These are phyloP conservation scores for Paraleonurus japonicus DNA, from an alignment of 257 asterid species.

Conservation along the genomic window DNA sequence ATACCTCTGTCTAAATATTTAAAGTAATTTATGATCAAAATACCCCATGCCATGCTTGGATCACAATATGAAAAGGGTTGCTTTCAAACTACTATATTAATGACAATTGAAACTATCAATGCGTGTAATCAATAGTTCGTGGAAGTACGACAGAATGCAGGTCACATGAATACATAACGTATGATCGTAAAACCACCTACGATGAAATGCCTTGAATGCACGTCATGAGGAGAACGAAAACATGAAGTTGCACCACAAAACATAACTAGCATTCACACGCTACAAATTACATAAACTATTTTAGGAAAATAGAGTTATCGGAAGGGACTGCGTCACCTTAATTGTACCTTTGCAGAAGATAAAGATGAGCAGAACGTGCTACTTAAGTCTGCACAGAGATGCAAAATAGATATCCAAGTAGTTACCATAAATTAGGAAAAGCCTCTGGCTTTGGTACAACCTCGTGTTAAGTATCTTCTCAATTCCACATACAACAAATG, in stretches of 20 bases:
- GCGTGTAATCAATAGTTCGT: not conserved
- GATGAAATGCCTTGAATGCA: not conserved
- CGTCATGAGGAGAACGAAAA: not conserved
- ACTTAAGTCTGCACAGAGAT: slow-evolving; percentile 24
- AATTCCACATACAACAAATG: slow-evolving; percentile 39
- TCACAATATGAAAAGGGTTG: not conserved
- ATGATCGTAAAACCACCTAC: not conserved
- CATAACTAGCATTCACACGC: not conserved
- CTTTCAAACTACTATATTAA: not conserved
- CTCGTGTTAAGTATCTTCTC: slow-evolving; percentile 35
- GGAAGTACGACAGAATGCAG: not conserved
- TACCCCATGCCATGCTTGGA: no score
- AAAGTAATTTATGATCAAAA: not conserved
- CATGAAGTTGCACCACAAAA: not conserved
- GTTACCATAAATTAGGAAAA: slow-evolving; percentile 31
- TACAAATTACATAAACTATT: not conserved
- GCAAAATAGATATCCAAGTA: slow-evolving; percentile 16
- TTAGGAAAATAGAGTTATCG: not conserved
- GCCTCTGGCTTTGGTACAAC: slow-evolving; percentile 27
- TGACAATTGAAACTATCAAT: not conserved
- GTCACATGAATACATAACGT: not conserved
- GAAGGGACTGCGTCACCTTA: not conserved
- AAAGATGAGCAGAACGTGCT: slow-evolving; percentile 1
- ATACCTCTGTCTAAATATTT: no score
- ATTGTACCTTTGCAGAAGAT: slow-evolving; percentile 18